Evolutionary conservation across 768 basidiomycete genomes (phyloP), one percentile per base, ranked within the genome.

Genomic region (Mycena maculata): DNA sequence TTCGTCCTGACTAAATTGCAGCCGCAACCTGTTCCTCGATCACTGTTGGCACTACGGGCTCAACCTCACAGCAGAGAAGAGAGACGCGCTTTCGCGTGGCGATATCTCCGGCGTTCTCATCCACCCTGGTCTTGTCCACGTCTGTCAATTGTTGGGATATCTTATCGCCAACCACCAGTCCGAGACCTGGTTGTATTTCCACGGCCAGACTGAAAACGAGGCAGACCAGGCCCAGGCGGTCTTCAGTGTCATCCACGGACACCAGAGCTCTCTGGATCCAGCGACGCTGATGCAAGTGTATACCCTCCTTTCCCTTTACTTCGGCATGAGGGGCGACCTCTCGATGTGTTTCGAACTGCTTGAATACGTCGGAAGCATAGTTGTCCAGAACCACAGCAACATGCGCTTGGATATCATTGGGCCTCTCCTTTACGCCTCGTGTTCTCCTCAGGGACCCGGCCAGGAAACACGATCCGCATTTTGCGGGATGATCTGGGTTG

Each of bases 21-120:
- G 66, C 13, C 45, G 66, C 9, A 58, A 63, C 10, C 18, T 67
- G 1, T 63, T 67, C 31, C 60, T 67, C 30, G 54, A 58, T 18
- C 54, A 58, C 31, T 22, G 38, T 15, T 67, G 66, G 60, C 55
- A 62, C 1, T 45, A 41, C 22, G 55, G 54, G 2, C 25, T 67
- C 25, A 58, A 52, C 45, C 16, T 62, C 27, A 42, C 36, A 4
- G 12, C 54, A 20, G 44, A 42, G 10, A 62, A 67, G 33, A 47
- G 45, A 23, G 55, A 62, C 20, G 66, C 66, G 6, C 23, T 67
- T 6, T 38, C 39, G 16, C 48, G 44, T 1, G 66, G 66, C 1
- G 66, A 67, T 41, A 42, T 31, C 23, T 56, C 60, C 0, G 47
- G 60, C 5, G 10, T 7, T 1, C 7, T 62, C 41, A 41, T 61